Percentiles rank a stretch among this genome's conserved stretches.
phyloP scores from a whole-genome alignment of 2,329 filamentous ascomycete genomes.

The Pyricularia grisea region DNA sequence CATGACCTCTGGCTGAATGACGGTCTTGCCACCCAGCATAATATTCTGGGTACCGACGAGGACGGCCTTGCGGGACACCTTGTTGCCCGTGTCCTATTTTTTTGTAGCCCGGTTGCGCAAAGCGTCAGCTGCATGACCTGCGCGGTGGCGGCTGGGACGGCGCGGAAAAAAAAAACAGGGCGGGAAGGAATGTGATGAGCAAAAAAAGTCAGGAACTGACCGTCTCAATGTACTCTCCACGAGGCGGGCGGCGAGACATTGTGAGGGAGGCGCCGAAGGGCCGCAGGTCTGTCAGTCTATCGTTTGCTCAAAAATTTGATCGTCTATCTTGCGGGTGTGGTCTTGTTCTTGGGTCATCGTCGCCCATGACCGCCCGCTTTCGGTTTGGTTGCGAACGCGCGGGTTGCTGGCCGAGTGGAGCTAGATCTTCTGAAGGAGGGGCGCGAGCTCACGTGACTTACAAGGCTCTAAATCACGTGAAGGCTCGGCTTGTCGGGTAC shows the following conservation, averaged over 20 bases:
- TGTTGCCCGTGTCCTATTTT: constrained; percentile 90
- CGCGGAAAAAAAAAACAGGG: not conserved
- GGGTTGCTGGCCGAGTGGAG: not conserved
- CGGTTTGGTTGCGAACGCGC: not conserved
- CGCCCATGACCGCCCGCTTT: not conserved
- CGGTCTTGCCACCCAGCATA: constrained; percentile 90
- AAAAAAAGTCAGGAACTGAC: constrained; percentile 36
- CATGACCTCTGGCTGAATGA: constrained; percentile 91
- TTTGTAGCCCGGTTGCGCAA: not conserved
- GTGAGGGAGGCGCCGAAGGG: constrained; percentile 14
- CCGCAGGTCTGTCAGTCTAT: not conserved
- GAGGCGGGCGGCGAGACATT: constrained; percentile 70
- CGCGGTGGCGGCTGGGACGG: not conserved
- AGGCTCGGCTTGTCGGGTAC: no score
- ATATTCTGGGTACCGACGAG: constrained; percentile 97
- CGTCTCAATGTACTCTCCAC: constrained; percentile 95
- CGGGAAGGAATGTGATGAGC: not conserved
- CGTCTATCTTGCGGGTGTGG: not conserved
- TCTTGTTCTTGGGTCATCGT: not conserved
- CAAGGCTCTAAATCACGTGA: not conserved
- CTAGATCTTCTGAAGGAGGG: not conserved
- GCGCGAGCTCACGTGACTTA: not conserved
- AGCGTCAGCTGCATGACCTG: not conserved
- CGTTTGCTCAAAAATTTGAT: not conserved
- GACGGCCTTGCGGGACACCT: constrained; percentile 84